Base-by-base conservation (phyloP, 2,329 filamentous ascomycete species). In the Spiromastix sp. region DNA sequence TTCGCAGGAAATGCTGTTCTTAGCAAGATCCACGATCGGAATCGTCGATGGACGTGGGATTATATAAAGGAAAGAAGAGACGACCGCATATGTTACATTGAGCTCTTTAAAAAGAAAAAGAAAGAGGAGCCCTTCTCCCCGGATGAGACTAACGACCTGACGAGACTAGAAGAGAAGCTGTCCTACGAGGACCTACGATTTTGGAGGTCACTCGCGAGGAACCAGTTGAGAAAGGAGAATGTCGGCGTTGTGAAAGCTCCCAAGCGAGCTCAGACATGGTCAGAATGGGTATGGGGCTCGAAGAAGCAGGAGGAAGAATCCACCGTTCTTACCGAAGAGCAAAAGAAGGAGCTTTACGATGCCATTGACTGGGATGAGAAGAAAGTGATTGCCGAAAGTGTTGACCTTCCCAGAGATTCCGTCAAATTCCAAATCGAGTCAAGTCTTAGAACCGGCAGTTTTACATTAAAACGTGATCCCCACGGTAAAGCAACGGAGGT, bases 301-400 rank as follows among this genome's bases (percentile, higher is more conserved):
- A 83, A 86, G 48, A 69, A 79, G 33, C 64, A 71, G 33, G 72
- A 82, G 29, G 70, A 78, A 3, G 81, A 93, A 47, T 82, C 87
- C 42, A 84, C 79, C 0, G 76, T 85, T 40, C 93, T 98, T 71
- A 93, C 85, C 0, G 91, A 98, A 42, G 80, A 96, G 58, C 87
- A 99, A 56, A 80, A 89, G 27, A 86, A 96, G 56, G 89, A 98
- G 60, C 72, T 99, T 7, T 98, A 96, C 57, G 81, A 93, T 48
- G 93, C 85, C 32, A 99, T 99, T 49, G 91, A 96, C 50, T 99
- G 89, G 79, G 85, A 98, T 43, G 91, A 99, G 60, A 96, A 95
- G 66, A 79, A 87, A 41, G 84, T 82, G 2, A 71, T 98, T 25
- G 72, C 85, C 0, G 86, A 94, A 46, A 80, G 82, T 27, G 79